Conservation (phyloP, 2,329 filamentous ascomycete species). For the Ceratocystis alfenasii region DNA sequence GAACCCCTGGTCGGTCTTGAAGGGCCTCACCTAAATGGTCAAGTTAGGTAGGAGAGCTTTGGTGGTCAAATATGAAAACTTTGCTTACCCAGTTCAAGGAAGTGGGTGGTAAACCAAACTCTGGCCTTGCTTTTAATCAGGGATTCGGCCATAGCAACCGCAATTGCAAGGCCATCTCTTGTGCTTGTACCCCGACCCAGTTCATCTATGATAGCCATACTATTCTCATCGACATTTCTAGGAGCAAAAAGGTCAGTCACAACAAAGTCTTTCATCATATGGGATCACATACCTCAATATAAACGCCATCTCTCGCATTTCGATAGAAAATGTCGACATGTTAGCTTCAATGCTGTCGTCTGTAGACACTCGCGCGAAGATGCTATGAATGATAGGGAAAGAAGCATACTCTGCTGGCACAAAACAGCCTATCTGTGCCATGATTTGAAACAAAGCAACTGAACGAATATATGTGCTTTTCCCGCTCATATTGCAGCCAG, state of each 20-base stretch:
- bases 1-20: constrained; percentile 60
- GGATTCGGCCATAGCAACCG: constrained; percentile 79
- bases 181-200: constrained; percentile 84
- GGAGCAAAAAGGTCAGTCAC: background rate
- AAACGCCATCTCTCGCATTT: constrained; percentile 94
- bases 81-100: constrained; percentile 54
- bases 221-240: constrained; percentile 62
- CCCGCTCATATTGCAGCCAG: constrained; percentile 95
- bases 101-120: constrained; percentile 93
- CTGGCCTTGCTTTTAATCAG: constrained; percentile 66
- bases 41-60: background rate
- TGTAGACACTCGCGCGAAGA: constrained; percentile 79
- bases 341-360: constrained; percentile 85
- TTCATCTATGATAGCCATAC: constrained; percentile 79
- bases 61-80: background rate
- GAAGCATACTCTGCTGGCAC: constrained; percentile 76
- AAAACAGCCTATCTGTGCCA: constrained; percentile 88
- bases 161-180: constrained; percentile 76
- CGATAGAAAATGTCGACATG: constrained; percentile 81
- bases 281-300: constrained; percentile 49
- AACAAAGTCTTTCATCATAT: background rate
- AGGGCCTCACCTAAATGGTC: constrained; percentile 50
- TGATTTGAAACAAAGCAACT: constrained; percentile 71
- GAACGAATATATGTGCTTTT: constrained; percentile 92
- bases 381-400: constrained; percentile 65